These are phyloP conservation scores for Arctium minus DNA, from an alignment of 129 eudicot genomes.

Conservation along the genomic window DNA sequence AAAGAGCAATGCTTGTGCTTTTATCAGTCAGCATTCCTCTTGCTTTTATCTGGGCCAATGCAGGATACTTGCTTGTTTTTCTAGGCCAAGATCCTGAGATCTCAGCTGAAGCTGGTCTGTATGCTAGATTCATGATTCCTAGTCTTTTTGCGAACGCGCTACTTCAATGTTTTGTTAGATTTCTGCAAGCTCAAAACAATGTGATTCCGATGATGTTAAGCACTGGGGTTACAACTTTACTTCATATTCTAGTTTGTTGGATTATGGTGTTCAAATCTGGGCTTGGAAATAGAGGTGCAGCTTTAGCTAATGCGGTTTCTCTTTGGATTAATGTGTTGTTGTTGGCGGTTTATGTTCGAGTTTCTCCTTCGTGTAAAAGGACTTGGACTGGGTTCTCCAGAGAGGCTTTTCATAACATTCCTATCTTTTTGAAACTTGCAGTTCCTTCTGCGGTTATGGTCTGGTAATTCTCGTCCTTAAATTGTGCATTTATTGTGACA, in stretches of 20 bases:
- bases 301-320: constrained; percentile 66
- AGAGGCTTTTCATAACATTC: constrained; percentile 51
- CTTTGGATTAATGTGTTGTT: constrained; percentile 60
- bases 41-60: constrained; percentile 58
- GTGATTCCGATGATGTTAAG: constrained; percentile 70
- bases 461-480: constrained; percentile 39
- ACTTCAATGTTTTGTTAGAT: constrained; percentile 68
- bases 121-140: constrained; percentile 66
- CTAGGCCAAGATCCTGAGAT: constrained; percentile 72
- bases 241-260: constrained; percentile 60
- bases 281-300: constrained; percentile 73
- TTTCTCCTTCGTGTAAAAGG: constrained; percentile 54
- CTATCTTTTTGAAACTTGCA: constrained; percentile 52
- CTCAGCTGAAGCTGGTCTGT: constrained; percentile 62
- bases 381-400: constrained; percentile 71
- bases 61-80: constrained; percentile 47
- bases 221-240: constrained; percentile 50
- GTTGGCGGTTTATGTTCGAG: constrained; percentile 48
- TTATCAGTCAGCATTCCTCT: constrained; percentile 55
- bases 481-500: neutral
- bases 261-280: constrained; percentile 59
- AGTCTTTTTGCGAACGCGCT: constrained; percentile 55
- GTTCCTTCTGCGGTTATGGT: constrained; percentile 82
- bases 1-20: constrained; percentile 71
- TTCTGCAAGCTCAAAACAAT: constrained; percentile 61